Conservation (phyloP, 2,329 filamentous ascomycete genomes). For the Fonsecaea multimorphosa region DNA sequence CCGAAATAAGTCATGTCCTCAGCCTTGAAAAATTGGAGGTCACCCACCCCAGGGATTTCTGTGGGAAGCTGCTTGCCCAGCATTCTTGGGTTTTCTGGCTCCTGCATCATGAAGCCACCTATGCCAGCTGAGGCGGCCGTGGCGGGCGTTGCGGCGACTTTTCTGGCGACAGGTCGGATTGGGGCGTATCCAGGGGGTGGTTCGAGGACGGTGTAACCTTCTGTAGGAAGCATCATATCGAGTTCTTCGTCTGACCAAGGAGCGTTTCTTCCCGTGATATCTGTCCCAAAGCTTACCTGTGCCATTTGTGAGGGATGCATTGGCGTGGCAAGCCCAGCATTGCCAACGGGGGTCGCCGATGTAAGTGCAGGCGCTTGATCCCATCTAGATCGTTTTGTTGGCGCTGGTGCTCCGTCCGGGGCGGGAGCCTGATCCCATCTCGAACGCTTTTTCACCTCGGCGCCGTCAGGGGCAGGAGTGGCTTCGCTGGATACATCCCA, state of each 20-base stretch:
- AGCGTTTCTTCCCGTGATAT: conserved; percentile 78
- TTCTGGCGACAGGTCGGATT: conserved; percentile 75
- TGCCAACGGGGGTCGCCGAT: conserved; percentile 74
- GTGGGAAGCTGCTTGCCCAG: conserved; percentile 91
- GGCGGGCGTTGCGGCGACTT: conserved; percentile 73
- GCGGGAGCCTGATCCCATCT: conserved; percentile 86
- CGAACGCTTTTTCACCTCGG: conserved; percentile 75
- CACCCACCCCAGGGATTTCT: conserved; percentile 93
- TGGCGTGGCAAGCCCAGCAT: conserved; percentile 76
- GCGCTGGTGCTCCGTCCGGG: conserved; percentile 61
- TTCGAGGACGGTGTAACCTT: conserved; percentile 90
- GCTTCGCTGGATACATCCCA: conserved; percentile 80
- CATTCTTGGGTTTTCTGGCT: conserved; percentile 80
- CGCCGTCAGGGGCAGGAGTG: conserved; percentile 57
- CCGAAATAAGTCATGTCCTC: conserved; percentile 99
- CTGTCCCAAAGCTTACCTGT: conserved; percentile 73
- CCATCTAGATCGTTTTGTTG: conserved; percentile 85
- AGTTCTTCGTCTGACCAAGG: conserved; percentile 84
- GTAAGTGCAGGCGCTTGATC: conserved; percentile 77
- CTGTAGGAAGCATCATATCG: conserved; percentile 84
- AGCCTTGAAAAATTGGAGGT: conserved; percentile 96
- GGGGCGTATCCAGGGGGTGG: conserved; percentile 92
- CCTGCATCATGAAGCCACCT: conserved; percentile 95
- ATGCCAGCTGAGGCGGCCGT: conserved; percentile 66
- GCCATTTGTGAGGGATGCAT: conserved; percentile 46